phyloP scores from a whole-genome alignment of 1,284 basidiomycete genomes.

The Amylostereum areolatum region DNA sequence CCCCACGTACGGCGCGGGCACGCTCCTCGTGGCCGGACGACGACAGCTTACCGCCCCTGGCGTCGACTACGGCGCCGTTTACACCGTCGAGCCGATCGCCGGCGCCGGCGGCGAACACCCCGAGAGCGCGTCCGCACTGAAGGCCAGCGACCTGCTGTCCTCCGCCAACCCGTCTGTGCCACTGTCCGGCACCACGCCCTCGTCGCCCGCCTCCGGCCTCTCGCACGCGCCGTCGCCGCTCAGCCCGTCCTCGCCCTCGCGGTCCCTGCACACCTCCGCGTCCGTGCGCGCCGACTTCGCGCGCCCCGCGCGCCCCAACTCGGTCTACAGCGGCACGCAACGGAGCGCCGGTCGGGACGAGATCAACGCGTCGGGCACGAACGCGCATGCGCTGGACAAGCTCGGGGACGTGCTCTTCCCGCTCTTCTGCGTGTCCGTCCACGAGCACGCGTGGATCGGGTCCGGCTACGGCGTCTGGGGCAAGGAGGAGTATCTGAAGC shows the following conservation, averaged over 20 bases:
- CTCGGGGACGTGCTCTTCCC: slow-evolving; percentile 64
- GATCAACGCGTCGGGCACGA: background rate
- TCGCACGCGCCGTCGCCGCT: slow-evolving; percentile 16
- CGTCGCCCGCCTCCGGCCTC: slow-evolving; percentile 28
- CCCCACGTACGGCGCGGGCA: slow-evolving; percentile 87
- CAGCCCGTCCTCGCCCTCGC: slow-evolving; percentile 21
- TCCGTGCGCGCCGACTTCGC: background rate
- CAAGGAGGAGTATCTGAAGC: slow-evolving; percentile 83
- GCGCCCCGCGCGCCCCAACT: background rate
- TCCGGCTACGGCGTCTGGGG: slow-evolving; percentile 93
- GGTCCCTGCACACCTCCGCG: slow-evolving; percentile 14
- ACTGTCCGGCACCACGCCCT: slow-evolving; percentile 9
- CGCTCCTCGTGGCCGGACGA: slow-evolving; percentile 61
- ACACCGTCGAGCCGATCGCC: slow-evolving; percentile 5
- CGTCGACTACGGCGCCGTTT: slow-evolving; percentile 30
- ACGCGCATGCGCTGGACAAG: slow-evolving; percentile 8
- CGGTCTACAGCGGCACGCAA: background rate
- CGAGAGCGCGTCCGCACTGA: background rate
- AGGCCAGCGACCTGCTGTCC: background rate
- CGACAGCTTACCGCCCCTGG: slow-evolving; percentile 10
- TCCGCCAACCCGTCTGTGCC: slow-evolving; percentile 7
- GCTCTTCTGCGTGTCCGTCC: slow-evolving; percentile 79
- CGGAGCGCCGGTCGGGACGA: background rate
- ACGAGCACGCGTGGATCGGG: slow-evolving; percentile 89
- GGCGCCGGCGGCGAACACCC: no score